A percentile compares a stretch with the other conserved stretches of the same genome.
phyloP scores from a whole-genome alignment of 1,139 yeast species.

The Taiozyma sp. region DNA sequence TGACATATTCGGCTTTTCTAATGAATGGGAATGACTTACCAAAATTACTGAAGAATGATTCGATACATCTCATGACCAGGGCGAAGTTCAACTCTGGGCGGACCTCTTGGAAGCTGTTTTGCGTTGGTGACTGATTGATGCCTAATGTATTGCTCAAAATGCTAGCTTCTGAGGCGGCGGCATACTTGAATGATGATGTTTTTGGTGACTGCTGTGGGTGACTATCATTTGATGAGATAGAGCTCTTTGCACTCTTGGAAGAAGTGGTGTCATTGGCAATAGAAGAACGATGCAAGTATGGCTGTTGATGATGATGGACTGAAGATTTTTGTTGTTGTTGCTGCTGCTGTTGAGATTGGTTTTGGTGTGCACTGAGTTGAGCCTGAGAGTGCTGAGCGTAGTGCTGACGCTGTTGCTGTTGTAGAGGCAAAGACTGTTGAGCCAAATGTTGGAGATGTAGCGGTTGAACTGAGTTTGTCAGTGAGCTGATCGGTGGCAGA shows the following conservation, averaged over 20 bases:
- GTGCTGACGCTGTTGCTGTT: background rate
- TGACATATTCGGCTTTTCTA: conserved; percentile 32
- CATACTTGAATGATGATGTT: background rate
- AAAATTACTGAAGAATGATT: conserved; percentile 39
- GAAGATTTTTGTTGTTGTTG: background rate
- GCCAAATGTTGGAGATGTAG: background rate
- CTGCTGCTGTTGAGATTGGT: conserved; percentile 13
- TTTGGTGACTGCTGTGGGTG: background rate
- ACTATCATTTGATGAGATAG: background rate
- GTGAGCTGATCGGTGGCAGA: conserved; percentile 6
- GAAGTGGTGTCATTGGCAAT: conserved; percentile 2
- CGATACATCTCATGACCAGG: conserved; percentile 25
- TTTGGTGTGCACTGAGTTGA: conserved; percentile 5
- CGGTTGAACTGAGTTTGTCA: conserved; percentile 1
- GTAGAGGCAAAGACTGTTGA: background rate
- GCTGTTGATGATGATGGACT: background rate
- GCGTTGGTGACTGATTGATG: background rate
- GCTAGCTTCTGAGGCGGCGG: conserved; percentile 9
- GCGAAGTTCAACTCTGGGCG: background rate
- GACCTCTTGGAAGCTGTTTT: background rate
- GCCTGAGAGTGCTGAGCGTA: background rate
- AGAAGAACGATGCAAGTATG: background rate
- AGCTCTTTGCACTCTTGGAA: background rate
- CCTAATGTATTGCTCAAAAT: conserved; percentile 23
- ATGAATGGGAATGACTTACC: conserved; percentile 40